Conservation (phyloP, 148 eudicot species). For the Cornus controversa region DNA sequence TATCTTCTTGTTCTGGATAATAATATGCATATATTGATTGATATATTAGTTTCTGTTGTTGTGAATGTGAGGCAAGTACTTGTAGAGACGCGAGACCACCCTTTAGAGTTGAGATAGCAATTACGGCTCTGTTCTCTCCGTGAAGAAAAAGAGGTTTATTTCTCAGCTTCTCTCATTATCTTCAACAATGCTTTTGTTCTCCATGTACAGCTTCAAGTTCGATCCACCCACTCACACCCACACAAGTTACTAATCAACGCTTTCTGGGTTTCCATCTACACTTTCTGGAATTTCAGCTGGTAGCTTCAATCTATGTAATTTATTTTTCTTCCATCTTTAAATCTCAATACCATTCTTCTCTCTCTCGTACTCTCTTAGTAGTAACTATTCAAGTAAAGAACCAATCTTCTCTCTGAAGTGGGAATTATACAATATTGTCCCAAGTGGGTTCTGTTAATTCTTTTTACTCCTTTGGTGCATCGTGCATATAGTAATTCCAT, state of each 20-base stretch:
- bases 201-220: slow-evolving; percentile 34
- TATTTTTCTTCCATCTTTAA: neutral
- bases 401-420: neutral
- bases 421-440: neutral
- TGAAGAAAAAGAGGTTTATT: too few species aligned
- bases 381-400: neutral
- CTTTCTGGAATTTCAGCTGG: neutral
- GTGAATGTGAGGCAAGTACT: too few species aligned
- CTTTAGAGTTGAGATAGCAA: too few species aligned
- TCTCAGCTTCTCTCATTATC: too few species aligned
- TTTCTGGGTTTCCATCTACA: neutral
- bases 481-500: too few species aligned
- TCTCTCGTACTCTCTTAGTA: neutral
- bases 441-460: neutral
- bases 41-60: too few species aligned
- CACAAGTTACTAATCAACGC: neutral
- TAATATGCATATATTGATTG: too few species aligned
- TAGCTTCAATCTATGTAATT: neutral
- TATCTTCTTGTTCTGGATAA: too few species aligned
- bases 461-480: too few species aligned
- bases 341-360: neutral
- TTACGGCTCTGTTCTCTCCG: too few species aligned
- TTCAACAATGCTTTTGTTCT: slow-evolving; percentile 29
- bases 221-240: neutral
- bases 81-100: too few species aligned